These are phyloP conservation scores for Lobosporangium transversale DNA, from an alignment of 192 early-diverging fungal genomes.

Conservation along the genomic window DNA sequence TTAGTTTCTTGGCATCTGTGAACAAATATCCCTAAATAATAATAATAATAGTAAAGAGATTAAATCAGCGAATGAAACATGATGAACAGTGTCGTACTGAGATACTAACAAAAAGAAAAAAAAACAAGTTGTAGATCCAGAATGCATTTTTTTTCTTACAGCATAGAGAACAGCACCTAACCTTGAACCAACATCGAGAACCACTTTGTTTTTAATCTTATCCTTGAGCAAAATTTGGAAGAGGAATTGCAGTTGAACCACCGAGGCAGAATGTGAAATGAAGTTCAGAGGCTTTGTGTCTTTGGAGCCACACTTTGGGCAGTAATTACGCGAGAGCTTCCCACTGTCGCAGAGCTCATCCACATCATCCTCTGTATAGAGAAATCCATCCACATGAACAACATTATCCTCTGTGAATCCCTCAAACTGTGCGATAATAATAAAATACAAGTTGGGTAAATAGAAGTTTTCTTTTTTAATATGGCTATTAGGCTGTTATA, in stretches of 20 bases:
- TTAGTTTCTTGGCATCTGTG: constrained; percentile 60
- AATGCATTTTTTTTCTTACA: no score
- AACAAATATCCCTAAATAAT: constrained; percentile 60
- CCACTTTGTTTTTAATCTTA: constrained; percentile 54
- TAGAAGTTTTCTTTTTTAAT: no score
- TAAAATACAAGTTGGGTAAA: not conserved
- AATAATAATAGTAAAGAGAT: not conserved
- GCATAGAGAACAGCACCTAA: constrained; percentile 67
- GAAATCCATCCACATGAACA: constrained; percentile 67
- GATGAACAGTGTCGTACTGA: not conserved
- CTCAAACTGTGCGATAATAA: constrained; percentile 48
- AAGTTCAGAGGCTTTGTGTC: constrained; percentile 58
- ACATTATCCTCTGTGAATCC: constrained; percentile 63
- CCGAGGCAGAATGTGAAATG: constrained; percentile 68
- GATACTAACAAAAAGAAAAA: not conserved
- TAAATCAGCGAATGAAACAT: not conserved
- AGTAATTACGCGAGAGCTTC: constrained; percentile 63
- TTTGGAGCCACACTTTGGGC: constrained; percentile 61
- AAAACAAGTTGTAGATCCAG: no score
- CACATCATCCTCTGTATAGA: constrained; percentile 67
- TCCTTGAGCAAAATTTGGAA: constrained; percentile 59
- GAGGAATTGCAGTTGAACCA: constrained; percentile 64
- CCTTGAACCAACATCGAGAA: constrained; percentile 70
- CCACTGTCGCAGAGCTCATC: constrained; percentile 68
- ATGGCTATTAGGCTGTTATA: no score